phyloP scores from a whole-genome alignment of 2,329 filamentous ascomycete species.

The Aspergillus pseudoglaucus region DNA sequence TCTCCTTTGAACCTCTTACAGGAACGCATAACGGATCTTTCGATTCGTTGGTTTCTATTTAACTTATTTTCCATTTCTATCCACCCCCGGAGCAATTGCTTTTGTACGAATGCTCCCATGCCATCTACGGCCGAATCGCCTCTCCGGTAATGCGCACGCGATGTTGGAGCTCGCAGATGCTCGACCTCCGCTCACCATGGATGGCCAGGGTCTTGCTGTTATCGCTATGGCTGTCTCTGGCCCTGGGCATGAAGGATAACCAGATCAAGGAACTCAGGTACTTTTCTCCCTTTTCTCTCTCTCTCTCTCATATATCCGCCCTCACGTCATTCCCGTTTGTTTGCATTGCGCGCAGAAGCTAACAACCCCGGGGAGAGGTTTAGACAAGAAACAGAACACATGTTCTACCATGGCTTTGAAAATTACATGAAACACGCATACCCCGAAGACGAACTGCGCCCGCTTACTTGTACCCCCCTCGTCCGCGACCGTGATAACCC shows the following conservation, averaged over 20 bases:
- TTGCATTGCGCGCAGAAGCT: not conserved
- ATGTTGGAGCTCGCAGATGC: conserved; percentile 34
- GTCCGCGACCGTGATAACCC: conserved; percentile 77
- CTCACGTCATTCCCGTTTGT: not conserved
- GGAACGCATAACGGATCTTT: not conserved
- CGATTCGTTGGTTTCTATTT: not conserved
- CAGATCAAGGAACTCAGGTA: conserved; percentile 33
- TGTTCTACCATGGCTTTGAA: conserved; percentile 96
- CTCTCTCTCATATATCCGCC: not conserved
- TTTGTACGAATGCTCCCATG: conserved; percentile 14
- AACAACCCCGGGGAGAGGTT: not conserved
- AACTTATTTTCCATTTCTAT: not conserved
- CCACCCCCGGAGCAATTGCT: not conserved
- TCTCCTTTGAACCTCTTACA: not conserved
- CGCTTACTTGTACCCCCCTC: conserved; percentile 75
- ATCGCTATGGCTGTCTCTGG: conserved; percentile 29
- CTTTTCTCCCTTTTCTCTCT: not conserved
- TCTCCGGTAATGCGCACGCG: conserved; percentile 35
- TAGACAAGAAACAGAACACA: conserved; percentile 50
- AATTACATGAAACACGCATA: conserved; percentile 94
- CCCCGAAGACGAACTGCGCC: conserved; percentile 89
- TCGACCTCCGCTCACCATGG: conserved; percentile 26
- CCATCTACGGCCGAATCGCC: conserved; percentile 15
- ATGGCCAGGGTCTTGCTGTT: conserved; percentile 26
- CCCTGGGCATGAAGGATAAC: conserved; percentile 29